Evolutionary conservation across 768 basidiomycete species (phyloP).

Genomic region (Russula vinacea): DNA sequence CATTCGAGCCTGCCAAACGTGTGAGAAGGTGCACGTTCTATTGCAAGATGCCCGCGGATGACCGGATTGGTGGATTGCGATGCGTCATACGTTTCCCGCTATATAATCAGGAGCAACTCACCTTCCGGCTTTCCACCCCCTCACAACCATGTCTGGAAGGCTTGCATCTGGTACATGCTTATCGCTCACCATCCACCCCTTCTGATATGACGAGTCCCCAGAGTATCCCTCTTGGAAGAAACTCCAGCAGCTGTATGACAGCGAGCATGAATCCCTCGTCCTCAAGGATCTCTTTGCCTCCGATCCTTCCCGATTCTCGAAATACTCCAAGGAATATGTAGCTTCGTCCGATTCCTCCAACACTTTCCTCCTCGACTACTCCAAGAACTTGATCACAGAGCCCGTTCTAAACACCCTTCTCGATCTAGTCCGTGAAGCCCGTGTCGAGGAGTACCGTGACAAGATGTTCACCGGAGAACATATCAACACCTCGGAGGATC

Average conservation of each 20-base stretch:
- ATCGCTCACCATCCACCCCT: neutral
- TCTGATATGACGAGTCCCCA: slow-evolving; percentile 37
- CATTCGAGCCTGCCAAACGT: neutral
- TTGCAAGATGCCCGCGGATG: neutral
- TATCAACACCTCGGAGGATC: slow-evolving; percentile 98
- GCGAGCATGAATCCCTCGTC: slow-evolving; percentile 66
- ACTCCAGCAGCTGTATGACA: slow-evolving; percentile 79
- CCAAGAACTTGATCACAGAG: slow-evolving; percentile 91
- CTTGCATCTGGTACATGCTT: slow-evolving; percentile 29
- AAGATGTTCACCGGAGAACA: slow-evolving; percentile 95
- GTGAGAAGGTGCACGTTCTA: neutral
- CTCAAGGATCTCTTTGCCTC: slow-evolving; percentile 91
- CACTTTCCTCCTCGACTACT: slow-evolving; percentile 91
- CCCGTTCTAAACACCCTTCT: slow-evolving; percentile 78
- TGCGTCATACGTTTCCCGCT: slow-evolving; percentile 16
- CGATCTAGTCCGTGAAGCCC: slow-evolving; percentile 77
- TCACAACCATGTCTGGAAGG: slow-evolving; percentile 27
- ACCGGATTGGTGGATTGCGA: slow-evolving; percentile 6
- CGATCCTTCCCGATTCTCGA: slow-evolving; percentile 82
- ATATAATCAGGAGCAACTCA: slow-evolving; percentile 5
- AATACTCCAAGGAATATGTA: slow-evolving; percentile 76
- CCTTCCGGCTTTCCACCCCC: neutral
- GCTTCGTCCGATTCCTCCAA: slow-evolving; percentile 62
- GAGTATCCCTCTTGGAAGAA: slow-evolving; percentile 90
- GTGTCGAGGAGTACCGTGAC: slow-evolving; percentile 79